A percentile compares a stretch with the other conserved stretches of the same genome.
phyloP scores from a whole-genome alignment of 2,329 filamentous ascomycete genomes.

The Penicillium thymicola region DNA sequence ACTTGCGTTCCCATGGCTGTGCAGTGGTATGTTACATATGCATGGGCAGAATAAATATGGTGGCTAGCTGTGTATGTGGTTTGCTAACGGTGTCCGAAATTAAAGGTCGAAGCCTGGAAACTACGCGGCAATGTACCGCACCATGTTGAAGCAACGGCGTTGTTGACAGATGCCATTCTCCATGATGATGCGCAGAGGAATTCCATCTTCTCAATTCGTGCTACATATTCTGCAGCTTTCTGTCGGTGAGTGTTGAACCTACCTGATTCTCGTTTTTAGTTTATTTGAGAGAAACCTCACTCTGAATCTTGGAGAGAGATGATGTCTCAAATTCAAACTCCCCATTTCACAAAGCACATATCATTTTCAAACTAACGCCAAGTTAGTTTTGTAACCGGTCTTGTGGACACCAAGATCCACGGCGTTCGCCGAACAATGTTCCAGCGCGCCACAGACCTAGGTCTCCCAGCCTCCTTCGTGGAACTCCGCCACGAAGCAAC shows the following conservation, averaged over 20 bases:
- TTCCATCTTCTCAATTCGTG: slow-evolving; percentile 45
- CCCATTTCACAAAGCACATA: neutral
- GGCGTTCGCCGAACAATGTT: slow-evolving; percentile 46
- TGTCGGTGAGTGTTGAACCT: slow-evolving; percentile 37
- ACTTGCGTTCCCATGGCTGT: slow-evolving; percentile 40
- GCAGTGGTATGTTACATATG: slow-evolving; percentile 33
- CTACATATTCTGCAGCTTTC: slow-evolving; percentile 46
- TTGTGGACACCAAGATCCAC: slow-evolving; percentile 44
- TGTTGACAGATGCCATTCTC: slow-evolving; percentile 46
- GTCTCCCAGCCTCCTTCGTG: slow-evolving; percentile 67
- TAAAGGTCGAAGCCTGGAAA: slow-evolving; percentile 47
- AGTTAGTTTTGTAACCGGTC: slow-evolving; percentile 44
- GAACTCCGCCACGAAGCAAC: slow-evolving; percentile 87
- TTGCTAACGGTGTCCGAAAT: neutral
- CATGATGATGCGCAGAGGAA: slow-evolving; percentile 42
- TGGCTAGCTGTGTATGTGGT: neutral
- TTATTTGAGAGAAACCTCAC: neutral
- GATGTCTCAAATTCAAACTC: neutral
- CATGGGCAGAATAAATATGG: neutral
- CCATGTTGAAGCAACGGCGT: slow-evolving; percentile 45
- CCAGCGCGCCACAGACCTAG: slow-evolving; percentile 41
- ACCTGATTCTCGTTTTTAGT: neutral
- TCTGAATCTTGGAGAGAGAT: neutral
- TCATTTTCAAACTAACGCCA: slow-evolving; percentile 1
- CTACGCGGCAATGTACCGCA: slow-evolving; percentile 45